Conservation (phyloP, 2,329 filamentous ascomycete genomes). For the Thielaviopsis populi region DNA sequence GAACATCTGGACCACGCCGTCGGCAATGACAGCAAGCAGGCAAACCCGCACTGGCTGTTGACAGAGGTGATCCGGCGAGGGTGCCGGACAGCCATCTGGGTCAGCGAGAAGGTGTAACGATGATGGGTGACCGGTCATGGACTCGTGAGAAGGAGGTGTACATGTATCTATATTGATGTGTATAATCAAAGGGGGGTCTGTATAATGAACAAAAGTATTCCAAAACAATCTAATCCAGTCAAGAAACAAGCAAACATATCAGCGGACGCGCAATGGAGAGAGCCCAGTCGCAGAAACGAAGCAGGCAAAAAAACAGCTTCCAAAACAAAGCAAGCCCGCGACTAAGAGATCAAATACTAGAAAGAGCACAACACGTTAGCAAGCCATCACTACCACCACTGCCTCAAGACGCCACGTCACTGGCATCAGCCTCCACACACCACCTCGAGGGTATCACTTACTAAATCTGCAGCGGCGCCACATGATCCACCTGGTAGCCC, state of each 20-base stretch:
- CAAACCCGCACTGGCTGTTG: conserved; percentile 75
- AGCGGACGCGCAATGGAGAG: neutral
- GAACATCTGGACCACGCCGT: conserved; percentile 95
- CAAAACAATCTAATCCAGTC: neutral
- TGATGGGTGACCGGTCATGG: neutral
- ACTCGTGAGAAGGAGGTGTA: neutral
- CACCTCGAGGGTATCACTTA: conserved; percentile 32
- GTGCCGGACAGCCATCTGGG: conserved; percentile 83
- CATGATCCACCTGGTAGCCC: conserved; percentile 90
- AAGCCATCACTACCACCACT: neutral
- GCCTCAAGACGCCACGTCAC: neutral
- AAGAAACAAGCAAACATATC: neutral
- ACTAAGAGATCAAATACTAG: neutral
- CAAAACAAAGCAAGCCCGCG: neutral
- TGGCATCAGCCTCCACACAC: neutral
- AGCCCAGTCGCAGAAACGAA: neutral
- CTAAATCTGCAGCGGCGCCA: conserved; percentile 96
- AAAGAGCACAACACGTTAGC: neutral
- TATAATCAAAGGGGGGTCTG: neutral
- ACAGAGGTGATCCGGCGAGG: conserved; percentile 80
- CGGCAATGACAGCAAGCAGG: conserved; percentile 80
- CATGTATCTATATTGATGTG: conserved; percentile 8
- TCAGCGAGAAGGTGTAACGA: conserved; percentile 56
- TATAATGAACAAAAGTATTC: neutral
- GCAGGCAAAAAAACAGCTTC: neutral